Percentiles rank a stretch among this genome's conserved stretches.
phyloP scores from a whole-genome alignment of 2,329 filamentous ascomycete species.

The Chaetomiaceae sp. region DNA sequence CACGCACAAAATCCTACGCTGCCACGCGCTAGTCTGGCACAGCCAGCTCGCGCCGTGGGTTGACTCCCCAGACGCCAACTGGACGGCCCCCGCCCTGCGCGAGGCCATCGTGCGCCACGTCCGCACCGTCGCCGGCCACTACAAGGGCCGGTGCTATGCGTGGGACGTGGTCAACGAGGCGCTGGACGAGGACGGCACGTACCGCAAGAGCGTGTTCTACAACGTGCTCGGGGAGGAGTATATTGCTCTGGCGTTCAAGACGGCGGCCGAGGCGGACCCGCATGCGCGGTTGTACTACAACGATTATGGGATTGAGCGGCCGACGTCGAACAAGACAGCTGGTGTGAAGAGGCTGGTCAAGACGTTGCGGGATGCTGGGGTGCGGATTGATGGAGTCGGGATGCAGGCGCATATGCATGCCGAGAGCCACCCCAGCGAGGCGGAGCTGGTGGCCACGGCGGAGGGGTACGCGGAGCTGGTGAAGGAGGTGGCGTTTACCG shows the following conservation, averaged over 20 bases:
- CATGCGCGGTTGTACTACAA: constrained; percentile 55
- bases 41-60: constrained; percentile 49
- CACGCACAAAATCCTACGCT: constrained; percentile 47
- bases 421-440: constrained; percentile 42
- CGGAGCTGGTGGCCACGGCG: constrained; percentile 42
- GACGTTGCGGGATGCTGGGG: constrained; percentile 40
- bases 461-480: constrained; percentile 44
- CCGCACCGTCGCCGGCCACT: constrained; percentile 42
- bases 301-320: constrained; percentile 54
- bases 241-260: constrained; percentile 48
- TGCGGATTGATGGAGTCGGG: constrained; percentile 56
- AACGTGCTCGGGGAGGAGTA: constrained; percentile 47
- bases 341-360: constrained; percentile 40
- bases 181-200: constrained; percentile 50
- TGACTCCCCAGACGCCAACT: constrained; percentile 32
- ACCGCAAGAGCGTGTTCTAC: constrained; percentile 45
- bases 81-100: constrained; percentile 48
- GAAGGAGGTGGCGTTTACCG: constrained; percentile 52
- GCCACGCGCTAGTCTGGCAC: constrained; percentile 50
- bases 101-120: constrained; percentile 50
- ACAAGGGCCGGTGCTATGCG: constrained; percentile 45
- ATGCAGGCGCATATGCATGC: constrained; percentile 56
- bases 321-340: constrained; percentile 37
- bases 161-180: constrained; percentile 58
- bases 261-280: constrained; percentile 44